phyloP scores from a whole-genome alignment of 2,329 filamentous ascomycete species.

The Chrysoporthe deuterocubensis region DNA sequence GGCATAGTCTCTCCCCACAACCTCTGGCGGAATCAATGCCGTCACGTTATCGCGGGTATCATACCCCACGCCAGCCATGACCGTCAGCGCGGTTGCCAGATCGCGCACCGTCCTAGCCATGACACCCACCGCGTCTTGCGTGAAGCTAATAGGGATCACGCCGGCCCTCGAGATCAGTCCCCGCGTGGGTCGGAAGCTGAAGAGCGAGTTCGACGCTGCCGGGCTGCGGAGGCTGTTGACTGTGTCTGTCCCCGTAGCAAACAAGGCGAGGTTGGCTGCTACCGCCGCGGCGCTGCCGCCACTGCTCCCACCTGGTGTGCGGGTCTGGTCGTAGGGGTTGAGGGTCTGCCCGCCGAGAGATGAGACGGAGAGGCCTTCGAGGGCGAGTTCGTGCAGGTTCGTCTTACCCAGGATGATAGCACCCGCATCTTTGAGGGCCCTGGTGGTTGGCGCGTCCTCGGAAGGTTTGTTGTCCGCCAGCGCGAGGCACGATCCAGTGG shows the following conservation, averaged over 20 bases:
- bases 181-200: slow-evolving; percentile 61
- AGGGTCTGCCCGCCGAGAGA: slow-evolving; percentile 66
- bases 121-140: slow-evolving; percentile 60
- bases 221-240: slow-evolving; percentile 67
- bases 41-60: slow-evolving; percentile 58
- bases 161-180: slow-evolving; percentile 55
- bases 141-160: slow-evolving; percentile 59
- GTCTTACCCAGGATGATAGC: slow-evolving; percentile 64
- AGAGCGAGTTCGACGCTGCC: slow-evolving; percentile 63
- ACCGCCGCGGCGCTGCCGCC: slow-evolving; percentile 66
- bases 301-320: slow-evolving; percentile 69
- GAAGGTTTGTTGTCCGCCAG: slow-evolving; percentile 51
- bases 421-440: slow-evolving; percentile 53
- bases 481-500: slow-evolving; percentile 58
- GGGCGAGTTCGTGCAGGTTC: slow-evolving; percentile 66
- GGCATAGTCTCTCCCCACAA: slow-evolving; percentile 51
- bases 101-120: slow-evolving; percentile 57
- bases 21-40: slow-evolving; percentile 47
- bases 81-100: slow-evolving; percentile 52
- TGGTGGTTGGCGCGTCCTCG: slow-evolving; percentile 54
- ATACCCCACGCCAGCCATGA: slow-evolving; percentile 56
- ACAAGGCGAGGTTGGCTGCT: slow-evolving; percentile 57
- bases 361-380: slow-evolving; percentile 66
- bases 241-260: slow-evolving; percentile 63
- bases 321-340: slow-evolving; percentile 67